Conservation (phyloP, 139 green algal genomes). For the Tetraselmis chui region DNA sequence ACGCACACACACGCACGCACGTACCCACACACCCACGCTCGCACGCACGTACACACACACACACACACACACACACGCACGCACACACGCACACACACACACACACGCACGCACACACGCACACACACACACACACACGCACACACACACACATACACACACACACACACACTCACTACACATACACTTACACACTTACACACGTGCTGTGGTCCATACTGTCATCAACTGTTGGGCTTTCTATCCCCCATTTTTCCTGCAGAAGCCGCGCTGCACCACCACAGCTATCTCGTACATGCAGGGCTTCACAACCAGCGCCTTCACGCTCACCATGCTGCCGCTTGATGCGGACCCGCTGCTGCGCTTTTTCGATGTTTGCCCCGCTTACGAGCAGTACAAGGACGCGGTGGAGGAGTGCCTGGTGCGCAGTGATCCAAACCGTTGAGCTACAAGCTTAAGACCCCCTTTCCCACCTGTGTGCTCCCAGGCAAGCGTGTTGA, state of each 20-base stretch:
- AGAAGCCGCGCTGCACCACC: not conserved
- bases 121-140: no score
- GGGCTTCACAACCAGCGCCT: not conserved
- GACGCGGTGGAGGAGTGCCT: conserved; percentile 34
- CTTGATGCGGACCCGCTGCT: conserved; percentile 40
- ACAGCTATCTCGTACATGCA: not conserved
- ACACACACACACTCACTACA: not conserved
- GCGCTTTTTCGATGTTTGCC: conserved; percentile 47
- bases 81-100: not conserved
- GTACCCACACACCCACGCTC: not conserved
- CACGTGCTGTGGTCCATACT: not conserved
- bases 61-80: not conserved
- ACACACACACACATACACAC: not conserved
- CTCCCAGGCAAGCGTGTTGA: no score
- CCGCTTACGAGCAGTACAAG: conserved; percentile 31
- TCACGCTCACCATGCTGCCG: conserved; percentile 33
- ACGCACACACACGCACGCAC: not conserved
- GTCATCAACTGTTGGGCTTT: not conserved
- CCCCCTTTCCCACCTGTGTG: no score
- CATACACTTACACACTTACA: not conserved
- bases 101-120: not conserved
- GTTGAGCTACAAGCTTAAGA: no score
- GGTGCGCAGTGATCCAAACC: no score
- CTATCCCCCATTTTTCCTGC: not conserved
- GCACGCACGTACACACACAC: not conserved